phyloP scores from a whole-genome alignment of 192 early-diverging fungal genomes.

The Coemansia reversa region DNA sequence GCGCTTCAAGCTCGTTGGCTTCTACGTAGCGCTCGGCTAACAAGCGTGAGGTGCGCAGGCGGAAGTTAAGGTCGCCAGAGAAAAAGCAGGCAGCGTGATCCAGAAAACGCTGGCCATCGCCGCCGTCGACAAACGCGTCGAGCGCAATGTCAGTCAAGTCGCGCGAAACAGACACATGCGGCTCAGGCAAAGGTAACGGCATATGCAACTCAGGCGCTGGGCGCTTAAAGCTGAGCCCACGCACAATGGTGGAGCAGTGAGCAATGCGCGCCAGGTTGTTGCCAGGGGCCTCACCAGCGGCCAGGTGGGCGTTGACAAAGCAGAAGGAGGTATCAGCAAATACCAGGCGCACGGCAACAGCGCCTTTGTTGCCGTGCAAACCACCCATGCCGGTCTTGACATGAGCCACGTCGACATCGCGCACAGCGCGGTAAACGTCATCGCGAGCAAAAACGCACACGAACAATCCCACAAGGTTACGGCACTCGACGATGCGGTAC shows the following conservation, averaged over 20 bases:
- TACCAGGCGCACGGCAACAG: conserved; percentile 75
- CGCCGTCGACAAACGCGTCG: conserved; percentile 64
- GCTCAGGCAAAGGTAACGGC: neutral
- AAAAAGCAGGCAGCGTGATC: conserved; percentile 76
- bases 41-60: conserved; percentile 73
- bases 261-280: conserved; percentile 83
- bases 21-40: conserved; percentile 60
- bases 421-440: conserved; percentile 54
- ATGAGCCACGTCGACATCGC: conserved; percentile 63
- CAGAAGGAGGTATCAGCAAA: conserved; percentile 81
- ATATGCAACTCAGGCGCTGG: conserved; percentile 13
- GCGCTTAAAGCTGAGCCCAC: conserved; percentile 23
- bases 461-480: conserved; percentile 89
- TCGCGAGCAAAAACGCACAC: conserved; percentile 80
- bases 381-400: conserved; percentile 92
- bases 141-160: conserved; percentile 58
- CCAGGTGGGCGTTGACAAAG: conserved; percentile 89
- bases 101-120: conserved; percentile 82
- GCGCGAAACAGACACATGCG: conserved; percentile 53
- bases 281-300: conserved; percentile 76
- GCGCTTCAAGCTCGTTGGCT: conserved; percentile 57
- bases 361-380: conserved; percentile 94
- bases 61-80: conserved; percentile 96
- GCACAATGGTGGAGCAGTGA: conserved; percentile 57
- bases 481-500: conserved; percentile 69